A percentile compares a stretch with the other conserved stretches of the same genome.
Evolutionary conservation across 257 asterid species (phyloP).

Genomic region (Leptodermis oblonga): DNA sequence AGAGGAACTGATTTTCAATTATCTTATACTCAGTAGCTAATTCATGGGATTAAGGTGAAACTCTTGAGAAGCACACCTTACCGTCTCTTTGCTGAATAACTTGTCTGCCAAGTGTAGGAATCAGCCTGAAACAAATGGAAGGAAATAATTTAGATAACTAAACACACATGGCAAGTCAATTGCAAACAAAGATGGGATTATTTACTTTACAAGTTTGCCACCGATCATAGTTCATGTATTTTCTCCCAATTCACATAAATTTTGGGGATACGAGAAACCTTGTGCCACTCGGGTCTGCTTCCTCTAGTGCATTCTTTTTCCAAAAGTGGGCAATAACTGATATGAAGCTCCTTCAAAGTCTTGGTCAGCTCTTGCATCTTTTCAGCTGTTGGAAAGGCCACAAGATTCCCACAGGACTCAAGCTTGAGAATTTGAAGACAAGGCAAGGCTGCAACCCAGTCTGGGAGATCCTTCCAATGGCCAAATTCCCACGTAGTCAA

Average conservation of each 20-base stretch:
- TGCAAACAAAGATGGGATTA: neutral
- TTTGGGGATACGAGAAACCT: constrained; percentile 19
- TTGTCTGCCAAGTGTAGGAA: too few relatives aligned
- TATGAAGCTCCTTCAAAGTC: constrained; percentile 8
- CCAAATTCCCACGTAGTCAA: constrained; percentile 5
- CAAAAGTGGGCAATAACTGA: constrained; percentile 11
- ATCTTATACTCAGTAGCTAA: too few relatives aligned
- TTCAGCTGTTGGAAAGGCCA: constrained; percentile 5
- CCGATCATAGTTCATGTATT: neutral
- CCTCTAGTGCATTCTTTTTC: constrained; percentile 12
- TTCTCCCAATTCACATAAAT: constrained; percentile 3
- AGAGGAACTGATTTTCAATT: too few relatives aligned
- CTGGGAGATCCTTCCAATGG: constrained; percentile 20
- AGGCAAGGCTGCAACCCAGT: constrained; percentile 7
- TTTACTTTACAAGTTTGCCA: neutral
- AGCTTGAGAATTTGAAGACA: constrained; percentile 4
- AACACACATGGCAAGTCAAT: too few relatives aligned
- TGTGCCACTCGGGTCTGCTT: constrained; percentile 26
- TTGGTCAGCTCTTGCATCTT: constrained; percentile 12
- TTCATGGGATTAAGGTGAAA: too few relatives aligned
- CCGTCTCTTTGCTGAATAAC: too few relatives aligned
- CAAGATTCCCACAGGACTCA: neutral
- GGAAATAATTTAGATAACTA: too few relatives aligned
- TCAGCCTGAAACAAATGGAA: too few relatives aligned
- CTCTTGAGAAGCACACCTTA: too few relatives aligned